Base-by-base conservation (phyloP, 192 early-diverging fungal species). In the Powellomyces hirtus region DNA sequence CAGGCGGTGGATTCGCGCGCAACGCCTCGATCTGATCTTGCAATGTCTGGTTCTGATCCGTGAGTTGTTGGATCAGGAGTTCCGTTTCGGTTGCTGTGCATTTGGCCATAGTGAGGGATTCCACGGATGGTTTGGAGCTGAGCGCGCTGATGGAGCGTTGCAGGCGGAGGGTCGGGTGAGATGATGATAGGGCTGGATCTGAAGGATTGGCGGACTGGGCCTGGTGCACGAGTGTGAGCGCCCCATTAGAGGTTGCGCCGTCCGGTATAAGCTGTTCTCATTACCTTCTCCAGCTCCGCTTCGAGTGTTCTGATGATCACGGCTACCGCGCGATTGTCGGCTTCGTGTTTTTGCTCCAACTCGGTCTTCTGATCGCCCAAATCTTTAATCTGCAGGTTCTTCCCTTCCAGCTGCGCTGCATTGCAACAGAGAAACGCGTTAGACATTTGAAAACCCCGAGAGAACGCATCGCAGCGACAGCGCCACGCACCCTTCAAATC, bases 21-120 rank as follows among this genome's bases (percentile, higher is more conserved):
- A 64, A 27, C 26, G 50, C 38, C 26, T 66, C 64, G 29, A 66
- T 37, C 26, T 66, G 36, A 29, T 66, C 64, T 36, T 57, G 50
- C 0, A 66, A 53, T 10, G 64, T 29, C 50, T 40, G 11, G 35
- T 66, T 66, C 37, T 66, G 52, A 27, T 66, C 64, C 51, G 33
- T 38, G 20, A 66, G 64, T 38, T 64, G 62, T 36, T 50, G 49
- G 8, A 64, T 38, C 1, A 49, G 62, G 6, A 11, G 4, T 13
- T 64, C 62, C 7, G 56, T 58, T 8, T 35, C 36, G n/a, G 8
- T 37, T 20, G 30, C 7, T 26, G 56, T 58, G 56, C 31, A 26
- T 20, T 20, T 6, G 20, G 56, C 56, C 7, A 31, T 30, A 24
- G n/a, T 49, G 4, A 49, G 14, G 26, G 46, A 49, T 24, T 49